These are phyloP conservation scores for Oryza meyeriana DNA, from an alignment of 176 grass and related monocot genomes.

Conservation along the genomic window DNA sequence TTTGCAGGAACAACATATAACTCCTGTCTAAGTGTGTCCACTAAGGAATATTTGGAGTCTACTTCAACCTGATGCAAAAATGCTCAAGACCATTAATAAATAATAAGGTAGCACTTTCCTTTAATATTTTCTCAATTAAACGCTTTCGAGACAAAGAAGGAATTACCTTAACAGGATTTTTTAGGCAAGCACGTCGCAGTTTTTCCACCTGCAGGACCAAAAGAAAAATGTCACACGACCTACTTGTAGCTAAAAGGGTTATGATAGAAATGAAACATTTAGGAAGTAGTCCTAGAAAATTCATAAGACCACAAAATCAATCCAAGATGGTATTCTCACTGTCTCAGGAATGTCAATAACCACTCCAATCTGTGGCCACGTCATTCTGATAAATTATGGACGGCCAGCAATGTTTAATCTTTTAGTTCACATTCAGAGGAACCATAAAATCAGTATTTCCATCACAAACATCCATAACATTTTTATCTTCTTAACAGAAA, in stretches of 20 bases:
- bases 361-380: not conserved
- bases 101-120: not conserved
- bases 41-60: constrained; percentile 81
- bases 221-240: not conserved
- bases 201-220: constrained; percentile 66
- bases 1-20: constrained; percentile 66
- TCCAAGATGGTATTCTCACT: not conserved
- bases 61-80: constrained; percentile 60
- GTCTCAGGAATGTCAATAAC: not conserved
- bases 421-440: not conserved
- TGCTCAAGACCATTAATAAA: constrained; percentile 7
- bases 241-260: not conserved
- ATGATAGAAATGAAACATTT: not conserved
- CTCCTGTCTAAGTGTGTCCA: constrained; percentile 85
- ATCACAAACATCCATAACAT: too few relatives aligned
- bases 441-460: not conserved
- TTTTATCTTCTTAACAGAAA: too few relatives aligned
- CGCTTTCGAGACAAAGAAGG: constrained; percentile 20
- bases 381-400: not conserved
- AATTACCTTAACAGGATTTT: constrained; percentile 87
- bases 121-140: not conserved
- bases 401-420: not conserved
- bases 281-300: not conserved
- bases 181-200: constrained; percentile 86
- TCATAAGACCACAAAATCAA: not conserved